Evolutionary conservation across 2,329 filamentous ascomycete genomes (phyloP), one percentile per base, ranked within the genome.

Genomic region (Xylariales sp.): DNA sequence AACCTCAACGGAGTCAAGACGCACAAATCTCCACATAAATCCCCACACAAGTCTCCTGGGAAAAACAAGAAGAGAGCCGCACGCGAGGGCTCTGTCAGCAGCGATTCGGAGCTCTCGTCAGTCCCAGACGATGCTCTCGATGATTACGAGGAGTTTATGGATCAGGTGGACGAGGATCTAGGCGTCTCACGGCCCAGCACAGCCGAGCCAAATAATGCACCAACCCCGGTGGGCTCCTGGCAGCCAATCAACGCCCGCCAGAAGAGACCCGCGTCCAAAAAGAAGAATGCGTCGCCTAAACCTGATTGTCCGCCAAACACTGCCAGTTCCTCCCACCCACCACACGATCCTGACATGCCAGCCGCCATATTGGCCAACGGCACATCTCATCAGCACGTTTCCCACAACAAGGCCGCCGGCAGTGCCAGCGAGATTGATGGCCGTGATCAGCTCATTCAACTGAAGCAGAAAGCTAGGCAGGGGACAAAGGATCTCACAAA

Each of bases 181-280:
- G 50, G 40, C 45, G 46, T 47, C 46, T 50, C 53, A 49, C 53
- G 53, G 44, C 46, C 49, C 50, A 37, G 33, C 20, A 41, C 39
- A 25, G 50, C 51, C 50, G 53, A 56, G 50, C 49, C 50, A 50
- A 55, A 49, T 51, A 47, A 55, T 51, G 52, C 53, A 43, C 54
- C 52, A 48, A 55, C 50, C 51, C 51, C 51, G 50, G 53, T 48
- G 48, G 48, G 42, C 37, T 44, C 50, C 33, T 33, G 29, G 41
- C 53, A 53, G 45, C 56, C 56, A 60, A 60, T 60, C 56, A 60
- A 48, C 48, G 46, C 21, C 28, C 44, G 45, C 43, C 46, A 54
- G 41, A 48, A 50, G 52, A 56, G 55, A 59, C 50, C 54, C 50
- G 53, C 55, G 45, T 42, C 47, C 47, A 59, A 59, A 59, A 59